Percentiles rank a stretch among this genome's conserved stretches.
These are phyloP conservation scores for Laburnicola sp. DNA, from an alignment of 2,329 filamentous ascomycete genomes.

Conservation along the genomic window DNA sequence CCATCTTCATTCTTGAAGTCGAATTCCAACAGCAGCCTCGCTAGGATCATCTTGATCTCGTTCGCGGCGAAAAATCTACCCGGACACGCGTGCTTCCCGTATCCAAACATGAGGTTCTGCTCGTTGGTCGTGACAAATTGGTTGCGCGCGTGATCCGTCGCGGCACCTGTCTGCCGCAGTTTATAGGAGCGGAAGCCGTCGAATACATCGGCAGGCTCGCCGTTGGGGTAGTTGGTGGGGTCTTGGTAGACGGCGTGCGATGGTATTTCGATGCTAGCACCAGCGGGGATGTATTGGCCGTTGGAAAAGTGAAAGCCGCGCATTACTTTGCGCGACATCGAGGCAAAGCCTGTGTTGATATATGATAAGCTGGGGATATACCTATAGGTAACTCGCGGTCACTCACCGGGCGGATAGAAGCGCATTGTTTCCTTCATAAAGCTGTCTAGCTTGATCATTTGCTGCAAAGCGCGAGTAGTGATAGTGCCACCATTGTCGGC, in stretches of 20 bases:
- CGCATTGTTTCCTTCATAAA: conserved; percentile 43
- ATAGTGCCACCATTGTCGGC: conserved; percentile 39
- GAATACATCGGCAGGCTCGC: conserved; percentile 27
- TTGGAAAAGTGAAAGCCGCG: conserved; percentile 58
- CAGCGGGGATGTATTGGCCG: conserved; percentile 52
- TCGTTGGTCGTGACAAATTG: conserved; percentile 32
- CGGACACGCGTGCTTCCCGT: conserved; percentile 34
- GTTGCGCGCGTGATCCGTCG: conserved; percentile 31
- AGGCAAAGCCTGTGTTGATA: conserved; percentile 25
- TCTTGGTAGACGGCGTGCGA: conserved; percentile 34
- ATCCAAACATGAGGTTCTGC: conserved; percentile 30
- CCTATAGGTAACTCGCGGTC: neutral
- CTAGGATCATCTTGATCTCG: conserved; percentile 39
- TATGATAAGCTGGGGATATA: neutral
- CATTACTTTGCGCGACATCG: conserved; percentile 57
- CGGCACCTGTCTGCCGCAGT: conserved; percentile 26
- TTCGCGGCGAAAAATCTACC: conserved; percentile 37
- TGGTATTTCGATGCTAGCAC: conserved; percentile 39
- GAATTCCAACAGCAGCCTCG: conserved; percentile 27
- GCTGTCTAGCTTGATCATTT: conserved; percentile 43
- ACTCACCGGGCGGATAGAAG: conserved; percentile 21
- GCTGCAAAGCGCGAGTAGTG: conserved; percentile 34
- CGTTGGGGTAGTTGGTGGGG: conserved; percentile 23
- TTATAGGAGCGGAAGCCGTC: conserved; percentile 41
- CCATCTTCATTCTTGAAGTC: conserved; percentile 29